Base-by-base conservation (phyloP, 1,139 yeast genomes). In the Yamadazyma friedrichii region DNA sequence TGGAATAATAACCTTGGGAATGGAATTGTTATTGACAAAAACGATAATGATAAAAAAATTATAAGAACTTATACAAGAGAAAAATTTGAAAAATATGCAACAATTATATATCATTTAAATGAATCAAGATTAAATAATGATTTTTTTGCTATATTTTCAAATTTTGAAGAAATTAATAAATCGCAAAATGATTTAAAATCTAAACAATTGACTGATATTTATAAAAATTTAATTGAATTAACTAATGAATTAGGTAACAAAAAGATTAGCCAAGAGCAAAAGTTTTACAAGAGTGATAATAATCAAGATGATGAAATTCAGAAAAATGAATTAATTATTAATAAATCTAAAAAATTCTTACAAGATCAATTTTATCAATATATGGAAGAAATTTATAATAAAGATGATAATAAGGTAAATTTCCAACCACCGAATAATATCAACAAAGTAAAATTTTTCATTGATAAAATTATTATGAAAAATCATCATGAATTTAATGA, bases 291-390 rank as follows among this genome's bases (percentile, higher is more conserved):
- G 24, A 20, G 24, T 20, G 22, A 34, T 15, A 16, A 11, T 22
- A 12, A 27, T n/a, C 61, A 64, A 10, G 64, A 58, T 33, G 57
- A 67, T 48, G 65, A 65, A 39, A 39, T 53, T 9, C 41, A 42
- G 9, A 62, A 82, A 47, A 70, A 78, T 44, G 71, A 70, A 42
- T 65, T 67, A 43, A 74, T 87, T 33, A 76, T 81, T 6, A 56
- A 62, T 10, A 83, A 79, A 43, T 78, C 94, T 20, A 79, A 76
- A 51, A 51, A 59, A 8, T 84, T 77, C 53, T 70, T 93, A 50
- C 95, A 93, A 58, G 60, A 64, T 10, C 97, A 93, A 61, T 91
- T 88, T 59, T 78, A 77, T 55, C 84, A 78, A 36, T 81, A 84
- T 56, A 76, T 89, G 49, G 91, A 87, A 52, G 80, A 77, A 35